Evolutionary conservation across 2,329 filamentous ascomycete species (phyloP).

Genomic region (Hypoxylon sp.): DNA sequence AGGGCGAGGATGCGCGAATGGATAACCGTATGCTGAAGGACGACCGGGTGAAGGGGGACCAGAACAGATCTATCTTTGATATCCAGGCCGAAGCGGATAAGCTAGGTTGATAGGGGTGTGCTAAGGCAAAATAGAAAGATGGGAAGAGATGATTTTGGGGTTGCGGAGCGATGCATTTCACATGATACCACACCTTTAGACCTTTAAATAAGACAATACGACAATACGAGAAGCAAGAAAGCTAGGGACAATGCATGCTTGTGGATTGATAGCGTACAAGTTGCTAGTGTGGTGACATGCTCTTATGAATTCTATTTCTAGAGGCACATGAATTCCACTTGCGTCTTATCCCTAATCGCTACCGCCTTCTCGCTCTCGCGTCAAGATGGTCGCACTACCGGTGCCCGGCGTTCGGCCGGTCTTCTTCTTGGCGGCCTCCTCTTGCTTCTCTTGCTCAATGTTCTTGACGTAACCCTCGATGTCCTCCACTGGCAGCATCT

Average conservation of each 20-base stretch:
- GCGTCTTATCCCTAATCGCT: constrained; percentile 44
- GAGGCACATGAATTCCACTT: constrained; percentile 25
- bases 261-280: constrained; percentile 38
- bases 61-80: constrained; percentile 79
- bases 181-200: constrained; percentile 54
- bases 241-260: constrained; percentile 26
- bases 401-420: constrained; percentile 79
- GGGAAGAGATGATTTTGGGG: constrained; percentile 12
- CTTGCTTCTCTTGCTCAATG: constrained; percentile 99
- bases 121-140: constrained; percentile 1
- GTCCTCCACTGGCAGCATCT: constrained; percentile 95
- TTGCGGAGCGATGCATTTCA: constrained; percentile 50
- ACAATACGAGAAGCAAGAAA: constrained; percentile 28
- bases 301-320: constrained; percentile 34
- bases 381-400: constrained; percentile 80
- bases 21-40: constrained; percentile 95
- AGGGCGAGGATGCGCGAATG: constrained; percentile 89
- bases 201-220: constrained; percentile 24
- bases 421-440: constrained; percentile 98
- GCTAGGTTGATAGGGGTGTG: constrained; percentile 70
- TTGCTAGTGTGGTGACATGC: constrained; percentile 25
- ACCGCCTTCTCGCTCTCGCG: constrained; percentile 67
- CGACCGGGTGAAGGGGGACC: constrained; percentile 77
- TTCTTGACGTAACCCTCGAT: constrained; percentile 98
- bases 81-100: constrained; percentile 81